These are phyloP conservation scores for Apophysomyces ossiformis DNA, from an alignment of 371 early-diverging fungal species.

Conservation along the genomic window DNA sequence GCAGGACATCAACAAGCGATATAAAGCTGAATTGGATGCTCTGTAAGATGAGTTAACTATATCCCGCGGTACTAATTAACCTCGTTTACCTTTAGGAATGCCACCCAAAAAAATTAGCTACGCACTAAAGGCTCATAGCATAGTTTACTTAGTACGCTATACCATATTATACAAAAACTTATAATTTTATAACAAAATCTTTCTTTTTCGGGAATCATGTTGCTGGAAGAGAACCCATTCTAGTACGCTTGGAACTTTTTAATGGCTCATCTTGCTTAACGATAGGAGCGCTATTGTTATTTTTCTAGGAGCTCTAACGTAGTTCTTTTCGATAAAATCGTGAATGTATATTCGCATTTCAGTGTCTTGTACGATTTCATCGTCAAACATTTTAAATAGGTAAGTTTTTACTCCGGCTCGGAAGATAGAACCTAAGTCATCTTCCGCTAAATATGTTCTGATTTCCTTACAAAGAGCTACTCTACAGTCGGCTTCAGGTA, in stretches of 20 bases:
- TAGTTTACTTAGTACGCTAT: too few species aligned
- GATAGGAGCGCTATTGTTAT: background rate
- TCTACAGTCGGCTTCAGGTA: background rate
- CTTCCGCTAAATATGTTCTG: constrained; percentile 26
- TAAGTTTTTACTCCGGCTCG: constrained; percentile 42
- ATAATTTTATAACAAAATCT: too few species aligned
- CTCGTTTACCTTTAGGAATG: background rate
- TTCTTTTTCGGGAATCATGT: too few species aligned
- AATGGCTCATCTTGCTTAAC: too few species aligned
- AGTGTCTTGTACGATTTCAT: constrained; percentile 18
- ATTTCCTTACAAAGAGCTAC: constrained; percentile 29
- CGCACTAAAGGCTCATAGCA: too few species aligned
- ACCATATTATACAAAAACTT: too few species aligned
- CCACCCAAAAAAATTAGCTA: constrained; percentile 1
- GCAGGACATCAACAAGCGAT: constrained; percentile 67
- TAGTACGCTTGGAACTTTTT: too few species aligned
- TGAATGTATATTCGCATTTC: constrained; percentile 27
- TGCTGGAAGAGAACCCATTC: too few species aligned
- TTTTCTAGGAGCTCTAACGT: constrained; percentile 23
- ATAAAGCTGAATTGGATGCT: constrained; percentile 59
- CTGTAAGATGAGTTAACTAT: constrained; percentile 43
- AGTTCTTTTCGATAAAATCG: constrained; percentile 29
- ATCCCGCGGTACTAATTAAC: background rate
- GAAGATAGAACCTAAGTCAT: constrained; percentile 36
- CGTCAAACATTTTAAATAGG: constrained; percentile 28